Conservation (phyloP, 192 early-diverging fungal species). For the Umbelopsis isabellina region DNA sequence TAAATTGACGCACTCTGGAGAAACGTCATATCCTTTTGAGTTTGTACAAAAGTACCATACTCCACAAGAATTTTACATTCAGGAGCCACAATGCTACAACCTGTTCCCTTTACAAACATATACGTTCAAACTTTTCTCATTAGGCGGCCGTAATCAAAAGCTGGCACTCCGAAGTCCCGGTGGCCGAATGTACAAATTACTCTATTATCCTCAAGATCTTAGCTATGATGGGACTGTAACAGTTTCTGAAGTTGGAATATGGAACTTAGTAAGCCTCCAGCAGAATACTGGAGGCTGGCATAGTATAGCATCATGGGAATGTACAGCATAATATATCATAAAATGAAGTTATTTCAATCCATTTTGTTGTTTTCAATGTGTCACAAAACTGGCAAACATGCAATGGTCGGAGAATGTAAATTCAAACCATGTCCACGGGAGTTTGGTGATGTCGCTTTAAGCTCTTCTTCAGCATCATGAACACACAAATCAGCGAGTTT, state of each 20-base stretch:
- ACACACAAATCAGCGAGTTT: slow-evolving; percentile 4
- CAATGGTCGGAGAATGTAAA: slow-evolving; percentile 11
- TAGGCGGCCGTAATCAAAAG: slow-evolving; percentile 29
- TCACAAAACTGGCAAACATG: too few relatives aligned
- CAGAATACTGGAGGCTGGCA: slow-evolving; percentile 36
- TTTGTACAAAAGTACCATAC: slow-evolving; percentile 47
- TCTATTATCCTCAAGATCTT: slow-evolving; percentile 39
- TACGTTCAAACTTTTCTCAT: slow-evolving; percentile 40
- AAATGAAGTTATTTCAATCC: background rate
- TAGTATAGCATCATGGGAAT: slow-evolving; percentile 38
- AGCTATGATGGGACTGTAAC: slow-evolving; percentile 31
- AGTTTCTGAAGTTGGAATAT: slow-evolving; percentile 35
- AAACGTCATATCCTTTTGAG: slow-evolving; percentile 35
- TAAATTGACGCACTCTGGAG: slow-evolving; percentile 37
- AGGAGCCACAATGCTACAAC: slow-evolving; percentile 49
- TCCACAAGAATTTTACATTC: slow-evolving; percentile 52
- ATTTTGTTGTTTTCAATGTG: background rate
- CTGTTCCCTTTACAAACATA: slow-evolving; percentile 52
- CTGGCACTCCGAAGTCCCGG: slow-evolving; percentile 39
- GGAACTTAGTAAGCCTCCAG: slow-evolving; percentile 37
- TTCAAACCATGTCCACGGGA: background rate
- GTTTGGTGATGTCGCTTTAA: background rate
- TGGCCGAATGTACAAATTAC: slow-evolving; percentile 36
- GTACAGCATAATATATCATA: slow-evolving; percentile 8
- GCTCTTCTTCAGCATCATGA: slow-evolving; percentile 4